Base-by-base conservation (phyloP, 495 filamentous ascomycete genomes). In the Friedmanniomyces endolithicus region DNA sequence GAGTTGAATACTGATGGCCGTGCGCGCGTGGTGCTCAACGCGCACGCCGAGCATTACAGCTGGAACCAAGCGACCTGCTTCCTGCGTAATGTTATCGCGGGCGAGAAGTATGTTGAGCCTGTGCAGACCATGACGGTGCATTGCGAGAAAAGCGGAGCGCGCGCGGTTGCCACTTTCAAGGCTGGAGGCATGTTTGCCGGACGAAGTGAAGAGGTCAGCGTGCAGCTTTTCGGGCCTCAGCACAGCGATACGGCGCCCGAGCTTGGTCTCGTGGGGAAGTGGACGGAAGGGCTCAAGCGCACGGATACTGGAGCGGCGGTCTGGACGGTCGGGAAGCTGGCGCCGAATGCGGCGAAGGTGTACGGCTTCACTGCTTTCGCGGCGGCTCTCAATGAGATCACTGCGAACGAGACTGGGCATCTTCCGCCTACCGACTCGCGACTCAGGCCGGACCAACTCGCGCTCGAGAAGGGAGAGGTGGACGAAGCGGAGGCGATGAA, bases 81-180 rank as follows among this genome's bases (percentile, higher is more conserved):
- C 69, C 75, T 98, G 52, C 82, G 92, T 44, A 98, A 98, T 63
- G 87, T 98, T 56, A 92, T 98, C 59, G 90, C 92, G 51, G 92
- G 92, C 24, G 92, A 98, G 71, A 97, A 96, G 71, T 98, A 97
- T 65, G 84, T 96, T 29, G 92, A 98, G 70, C 92, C 92, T 0
- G 87, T 95, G 11, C 88, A 88, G 17, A 85, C 78, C 50, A 86
- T 97, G 81, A 78, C 81, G 17, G 78, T 98, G 23, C 68, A 75
- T 45, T 86, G 89, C 66, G 94, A 98, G 58, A 79, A 77, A 9
- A 85, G 82, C 0, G 88, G 92, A 7, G 79, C 82, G 57, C 87
- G 85, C 65, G 83, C 87, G 7, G 75, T 82, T 22, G 79, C 86
- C 27, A 86, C 88, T 57, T 98, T 98, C 71, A 92, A 94, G 62